Conservation (phyloP, 2,329 filamentous ascomycete species). For the Fusarium coicis region DNA sequence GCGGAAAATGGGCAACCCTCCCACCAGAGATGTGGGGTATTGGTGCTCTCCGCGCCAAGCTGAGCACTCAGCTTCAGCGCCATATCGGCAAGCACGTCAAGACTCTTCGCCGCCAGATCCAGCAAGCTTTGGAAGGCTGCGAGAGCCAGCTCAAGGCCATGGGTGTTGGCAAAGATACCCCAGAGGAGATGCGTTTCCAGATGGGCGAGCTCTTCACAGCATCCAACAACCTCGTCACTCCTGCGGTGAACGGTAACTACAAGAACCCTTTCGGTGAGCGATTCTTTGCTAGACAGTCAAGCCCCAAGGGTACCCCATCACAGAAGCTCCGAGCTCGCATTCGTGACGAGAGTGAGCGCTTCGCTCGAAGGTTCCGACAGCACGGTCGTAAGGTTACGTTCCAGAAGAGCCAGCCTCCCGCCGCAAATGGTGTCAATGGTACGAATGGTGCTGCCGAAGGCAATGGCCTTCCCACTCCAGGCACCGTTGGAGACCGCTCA, state of each 20-base stretch:
- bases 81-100: slow-evolving; percentile 65
- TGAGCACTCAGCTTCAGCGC: slow-evolving; percentile 61
- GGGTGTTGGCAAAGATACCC: slow-evolving; percentile 61
- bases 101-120: slow-evolving; percentile 61
- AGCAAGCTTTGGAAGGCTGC: slow-evolving; percentile 60
- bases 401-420: slow-evolving; percentile 38
- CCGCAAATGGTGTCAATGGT: slow-evolving; percentile 29
- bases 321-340: slow-evolving; percentile 63
- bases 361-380: slow-evolving; percentile 59
- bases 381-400: slow-evolving; percentile 62
- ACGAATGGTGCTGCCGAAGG: slow-evolving; percentile 11
- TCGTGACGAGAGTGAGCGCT: slow-evolving; percentile 63
- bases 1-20: slow-evolving; percentile 60
- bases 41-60: slow-evolving; percentile 58
- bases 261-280: slow-evolving; percentile 64
- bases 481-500: slow-evolving; percentile 49
- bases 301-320: slow-evolving; percentile 60
- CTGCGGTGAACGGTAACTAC: slow-evolving; percentile 65
- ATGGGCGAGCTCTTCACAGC: slow-evolving; percentile 64
- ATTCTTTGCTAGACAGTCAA: slow-evolving; percentile 62
- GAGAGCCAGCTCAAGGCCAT: slow-evolving; percentile 62
- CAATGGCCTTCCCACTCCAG: slow-evolving; percentile 44
- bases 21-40: slow-evolving; percentile 61
- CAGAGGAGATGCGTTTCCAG: slow-evolving; percentile 64
- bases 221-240: slow-evolving; percentile 64